Evolutionary conservation across 2,329 filamentous ascomycete species (phyloP).

Genomic region (Epicoccum sorghinum): DNA sequence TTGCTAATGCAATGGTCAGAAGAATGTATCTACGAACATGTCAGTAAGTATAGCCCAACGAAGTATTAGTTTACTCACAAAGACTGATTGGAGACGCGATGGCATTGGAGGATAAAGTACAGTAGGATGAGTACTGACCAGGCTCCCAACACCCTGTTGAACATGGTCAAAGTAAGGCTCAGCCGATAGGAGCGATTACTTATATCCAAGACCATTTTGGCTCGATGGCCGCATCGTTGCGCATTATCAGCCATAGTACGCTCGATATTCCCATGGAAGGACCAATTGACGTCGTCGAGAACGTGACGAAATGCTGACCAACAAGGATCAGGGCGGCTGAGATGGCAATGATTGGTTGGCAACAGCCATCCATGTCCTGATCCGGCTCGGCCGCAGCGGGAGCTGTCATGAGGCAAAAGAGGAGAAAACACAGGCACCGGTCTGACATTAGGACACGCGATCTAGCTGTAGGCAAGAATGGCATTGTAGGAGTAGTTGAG

Average conservation of each 20-base stretch:
- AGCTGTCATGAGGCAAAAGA: not conserved
- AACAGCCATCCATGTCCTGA: not conserved
- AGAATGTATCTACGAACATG: constrained; percentile 9
- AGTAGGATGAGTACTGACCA: not conserved
- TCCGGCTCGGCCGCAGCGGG: not conserved
- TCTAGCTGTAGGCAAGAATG: no score
- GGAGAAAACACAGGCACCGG: not conserved
- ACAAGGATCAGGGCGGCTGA: not conserved
- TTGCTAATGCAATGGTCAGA: constrained; percentile 10
- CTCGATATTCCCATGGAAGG: constrained; percentile 28
- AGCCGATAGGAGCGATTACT: constrained; percentile 5
- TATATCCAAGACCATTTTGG: constrained; percentile 28
- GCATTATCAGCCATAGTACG: constrained; percentile 29
- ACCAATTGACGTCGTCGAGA: constrained; percentile 5
- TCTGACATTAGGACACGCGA: not conserved
- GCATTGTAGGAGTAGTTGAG: no score
- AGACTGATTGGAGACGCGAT: not conserved
- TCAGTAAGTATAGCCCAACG: not conserved
- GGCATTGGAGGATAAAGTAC: not conserved
- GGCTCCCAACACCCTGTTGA: not conserved
- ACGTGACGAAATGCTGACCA: not conserved
- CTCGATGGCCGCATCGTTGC: constrained; percentile 24
- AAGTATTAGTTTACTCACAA: not conserved
- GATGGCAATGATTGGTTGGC: not conserved
- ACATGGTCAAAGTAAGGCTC: not conserved